Percentiles rank a stretch among this genome's conserved stretches.
Evolutionary conservation across 768 basidiomycete genomes (phyloP).

Genomic region (Termitomyces sp.): DNA sequence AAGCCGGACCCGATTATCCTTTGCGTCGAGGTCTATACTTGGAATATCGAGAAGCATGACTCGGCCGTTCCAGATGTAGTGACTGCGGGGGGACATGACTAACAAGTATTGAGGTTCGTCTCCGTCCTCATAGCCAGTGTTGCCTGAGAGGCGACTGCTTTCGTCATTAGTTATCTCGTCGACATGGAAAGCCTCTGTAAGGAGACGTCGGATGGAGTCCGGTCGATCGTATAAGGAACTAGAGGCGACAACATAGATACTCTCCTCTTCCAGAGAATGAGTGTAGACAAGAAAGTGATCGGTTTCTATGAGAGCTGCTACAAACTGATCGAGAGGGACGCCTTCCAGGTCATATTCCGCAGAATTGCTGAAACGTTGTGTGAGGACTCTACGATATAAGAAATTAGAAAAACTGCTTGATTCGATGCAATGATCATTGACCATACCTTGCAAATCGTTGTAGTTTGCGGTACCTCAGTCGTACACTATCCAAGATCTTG

Average conservation of each 20-base stretch:
- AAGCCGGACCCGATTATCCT: conserved; percentile 86
- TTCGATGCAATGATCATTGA: not conserved
- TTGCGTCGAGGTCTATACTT: conserved; percentile 75
- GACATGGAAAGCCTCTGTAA: conserved; percentile 83
- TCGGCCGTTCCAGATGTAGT: conserved; percentile 90
- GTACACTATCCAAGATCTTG: conserved; percentile 91
- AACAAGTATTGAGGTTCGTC: conserved; percentile 76
- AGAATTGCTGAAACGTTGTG: conserved; percentile 89
- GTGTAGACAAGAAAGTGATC: conserved; percentile 96
- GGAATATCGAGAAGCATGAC: conserved; percentile 77
- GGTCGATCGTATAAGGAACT: conserved; percentile 71
- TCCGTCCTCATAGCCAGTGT: conserved; percentile 42
- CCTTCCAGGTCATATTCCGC: conserved; percentile 85
- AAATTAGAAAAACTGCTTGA: not conserved
- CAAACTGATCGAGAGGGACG: conserved; percentile 72
- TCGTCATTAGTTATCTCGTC: conserved; percentile 58
- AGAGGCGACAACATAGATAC: conserved; percentile 86
- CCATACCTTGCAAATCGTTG: conserved; percentile 86
- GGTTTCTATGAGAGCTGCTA: conserved; percentile 72
- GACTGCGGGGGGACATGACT: conserved; percentile 76
- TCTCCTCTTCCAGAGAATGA: conserved; percentile 80
- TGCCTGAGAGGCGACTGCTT: conserved; percentile 38
- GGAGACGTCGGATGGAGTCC: conserved; percentile 71
- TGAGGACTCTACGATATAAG: conserved; percentile 46
- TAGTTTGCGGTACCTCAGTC: conserved; percentile 87